phyloP scores from a whole-genome alignment of 192 early-diverging fungal genomes.

The Podila epigama region DNA sequence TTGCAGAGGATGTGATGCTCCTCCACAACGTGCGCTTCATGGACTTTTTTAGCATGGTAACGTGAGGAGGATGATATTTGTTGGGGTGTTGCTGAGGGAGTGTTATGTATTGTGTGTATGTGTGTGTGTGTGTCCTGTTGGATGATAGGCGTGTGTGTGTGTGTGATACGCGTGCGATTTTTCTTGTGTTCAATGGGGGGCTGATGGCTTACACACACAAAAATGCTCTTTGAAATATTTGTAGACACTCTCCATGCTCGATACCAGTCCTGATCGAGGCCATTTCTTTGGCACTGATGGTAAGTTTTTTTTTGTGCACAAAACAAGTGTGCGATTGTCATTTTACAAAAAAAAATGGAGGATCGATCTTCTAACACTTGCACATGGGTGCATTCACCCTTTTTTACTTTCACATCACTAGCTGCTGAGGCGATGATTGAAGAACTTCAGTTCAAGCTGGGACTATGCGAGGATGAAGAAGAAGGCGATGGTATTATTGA shows the following conservation, averaged over 20 bases:
- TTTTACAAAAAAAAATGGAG: no score
- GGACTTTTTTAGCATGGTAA: slow-evolving; percentile 47
- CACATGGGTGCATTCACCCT: not conserved
- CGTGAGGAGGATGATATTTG: not conserved
- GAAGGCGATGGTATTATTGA: no score
- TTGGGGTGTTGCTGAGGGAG: not conserved
- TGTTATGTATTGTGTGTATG: not conserved
- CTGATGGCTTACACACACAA: not conserved
- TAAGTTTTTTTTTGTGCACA: not conserved
- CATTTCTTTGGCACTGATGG: slow-evolving; percentile 41
- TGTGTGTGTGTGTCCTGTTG: not conserved
- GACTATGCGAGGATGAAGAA: slow-evolving; percentile 18
- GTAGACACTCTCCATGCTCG: slow-evolving; percentile 40
- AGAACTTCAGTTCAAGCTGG: slow-evolving; percentile 35
- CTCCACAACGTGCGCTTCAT: slow-evolving; percentile 27
- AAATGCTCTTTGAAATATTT: not conserved
- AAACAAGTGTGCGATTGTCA: no score
- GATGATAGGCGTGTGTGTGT: no score
- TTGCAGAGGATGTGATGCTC: slow-evolving; percentile 44
- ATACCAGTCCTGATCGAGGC: slow-evolving; percentile 29
- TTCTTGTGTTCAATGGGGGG: not conserved
- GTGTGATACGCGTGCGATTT: not conserved
- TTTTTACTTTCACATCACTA: not conserved
- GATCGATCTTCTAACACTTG: not conserved
- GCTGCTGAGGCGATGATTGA: slow-evolving; percentile 43